Conservation (phyloP, 345 rosid species). For the Aquilaria malaccensis region DNA sequence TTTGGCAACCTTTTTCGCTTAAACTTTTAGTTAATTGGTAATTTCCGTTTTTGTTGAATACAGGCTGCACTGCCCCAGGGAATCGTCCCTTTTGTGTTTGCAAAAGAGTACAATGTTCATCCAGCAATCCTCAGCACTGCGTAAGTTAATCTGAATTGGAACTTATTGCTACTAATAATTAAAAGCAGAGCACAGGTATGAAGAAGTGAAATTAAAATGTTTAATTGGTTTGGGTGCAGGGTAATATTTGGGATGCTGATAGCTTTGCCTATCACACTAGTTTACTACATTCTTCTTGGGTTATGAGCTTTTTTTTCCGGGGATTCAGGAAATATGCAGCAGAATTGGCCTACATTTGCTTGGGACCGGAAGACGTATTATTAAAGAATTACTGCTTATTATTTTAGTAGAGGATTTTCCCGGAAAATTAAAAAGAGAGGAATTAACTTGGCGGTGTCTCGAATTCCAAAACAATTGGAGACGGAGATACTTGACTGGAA, state of each 20-base stretch:
- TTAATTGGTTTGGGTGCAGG: slow-evolving; percentile 30
- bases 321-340: slow-evolving; percentile 18
- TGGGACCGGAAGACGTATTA: slow-evolving; percentile 6
- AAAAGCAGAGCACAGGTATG: too few species aligned
- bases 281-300: slow-evolving; percentile 88
- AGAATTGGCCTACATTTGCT: slow-evolving; percentile 8
- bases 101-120: slow-evolving; percentile 85
- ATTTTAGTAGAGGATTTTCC: slow-evolving; percentile 11
- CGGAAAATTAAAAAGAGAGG: slow-evolving; percentile 10
- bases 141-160: slow-evolving; percentile 28
- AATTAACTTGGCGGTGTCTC: slow-evolving; percentile 11
- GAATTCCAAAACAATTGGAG: slow-evolving; percentile 42
- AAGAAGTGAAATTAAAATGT: too few species aligned
- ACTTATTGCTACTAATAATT: background rate
- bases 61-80: slow-evolving; percentile 90
- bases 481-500: slow-evolving; percentile 1
- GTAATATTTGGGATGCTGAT: slow-evolving; percentile 97
- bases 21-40: background rate
- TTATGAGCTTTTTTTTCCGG: slow-evolving; percentile 29
- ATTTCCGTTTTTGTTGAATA: slow-evolving; percentile 7
- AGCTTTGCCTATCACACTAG: slow-evolving; percentile 87
- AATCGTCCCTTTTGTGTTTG: slow-evolving; percentile 87
- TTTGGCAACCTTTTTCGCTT: too few species aligned
- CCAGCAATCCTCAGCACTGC: slow-evolving; percentile 80
- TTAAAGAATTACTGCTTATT: slow-evolving; percentile 7